These are phyloP conservation scores for Yamadazyma triangularis DNA, from an alignment of 1,139 yeast species.

Conservation along the genomic window DNA sequence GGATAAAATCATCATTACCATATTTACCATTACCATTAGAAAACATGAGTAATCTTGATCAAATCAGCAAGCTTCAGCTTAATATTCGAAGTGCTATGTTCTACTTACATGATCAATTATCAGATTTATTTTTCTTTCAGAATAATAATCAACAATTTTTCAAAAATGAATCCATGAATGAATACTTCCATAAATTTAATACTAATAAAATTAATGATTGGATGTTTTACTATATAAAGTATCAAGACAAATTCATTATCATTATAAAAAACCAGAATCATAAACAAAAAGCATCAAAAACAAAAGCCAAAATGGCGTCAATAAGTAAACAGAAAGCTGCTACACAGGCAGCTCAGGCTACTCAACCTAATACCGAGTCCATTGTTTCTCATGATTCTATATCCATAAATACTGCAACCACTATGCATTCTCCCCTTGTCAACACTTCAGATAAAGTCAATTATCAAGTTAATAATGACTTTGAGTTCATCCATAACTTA, in stretches of 20 bases:
- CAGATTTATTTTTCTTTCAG: constrained; percentile 27
- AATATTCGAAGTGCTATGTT: constrained; percentile 26
- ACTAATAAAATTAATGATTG: constrained; percentile 37
- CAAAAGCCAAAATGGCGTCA: constrained; percentile 11
- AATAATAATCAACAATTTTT: constrained; percentile 20
- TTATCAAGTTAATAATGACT: constrained; percentile 23
- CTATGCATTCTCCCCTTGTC: neutral
- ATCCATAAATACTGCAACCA: neutral
- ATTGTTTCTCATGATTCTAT: constrained; percentile 15
- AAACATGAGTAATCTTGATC: constrained; percentile 9
- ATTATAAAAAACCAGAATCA: constrained; percentile 35
- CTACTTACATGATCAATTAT: constrained; percentile 38
- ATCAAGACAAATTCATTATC: constrained; percentile 27
- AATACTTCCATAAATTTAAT: constrained; percentile 42
- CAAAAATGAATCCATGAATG: constrained; percentile 19
- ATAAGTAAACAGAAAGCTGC: neutral
- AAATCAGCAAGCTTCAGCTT: constrained; percentile 8
- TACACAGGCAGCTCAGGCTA: neutral
- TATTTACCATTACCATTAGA: constrained; percentile 23
- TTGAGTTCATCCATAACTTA: constrained; percentile 40
- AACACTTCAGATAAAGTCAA: too few relatives aligned
- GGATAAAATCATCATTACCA: constrained; percentile 38
- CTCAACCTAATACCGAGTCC: constrained; percentile 1
- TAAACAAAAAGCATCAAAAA: constrained; percentile 11
- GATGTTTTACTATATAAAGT: constrained; percentile 40